Base-by-base conservation (phyloP, 768 basidiomycete genomes). In the Mycena galopus region DNA sequence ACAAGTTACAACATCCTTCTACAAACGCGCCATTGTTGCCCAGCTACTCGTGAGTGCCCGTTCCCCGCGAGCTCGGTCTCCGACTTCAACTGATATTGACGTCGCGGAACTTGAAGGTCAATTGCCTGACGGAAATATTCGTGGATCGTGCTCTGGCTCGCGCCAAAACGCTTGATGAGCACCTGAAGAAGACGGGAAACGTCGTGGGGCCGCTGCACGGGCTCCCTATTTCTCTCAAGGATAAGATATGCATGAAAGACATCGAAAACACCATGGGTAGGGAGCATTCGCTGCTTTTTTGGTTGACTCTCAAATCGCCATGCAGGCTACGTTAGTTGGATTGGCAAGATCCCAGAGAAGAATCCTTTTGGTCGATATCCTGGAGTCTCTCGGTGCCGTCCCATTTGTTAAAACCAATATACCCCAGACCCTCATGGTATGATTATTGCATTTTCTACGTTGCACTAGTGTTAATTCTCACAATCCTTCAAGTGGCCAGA, bases 71-170 rank as follows among this genome's bases (percentile, higher is more conserved):
- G 29, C 59, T n/a, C 32, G 53, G 19, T 5, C 11, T 51, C 23
- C 9, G 51, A 7, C 21, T 35, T 65, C 32, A 8, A 19, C 44
- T 47, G n/a, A 21, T 19, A 8, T 37, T 60, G 29, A 78, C 72
- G 33, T 71, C 50, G 25, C 44, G 12, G 12, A 2, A 9, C 27
- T 11, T n/a, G 56, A 76, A 94, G 93, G 90, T 90, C 7, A 95
- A 95, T 74, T 95, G 95, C 78, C 78, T 96, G 42, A 95, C 94
- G 0, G 94, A 95, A 79, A 90, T 94, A n/a, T 94, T 93, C 76
- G 87, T 94, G 62, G 92, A 95, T 27, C 85, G 87, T 6, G 95
- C 93, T 0, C 82, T 94, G 5, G 82, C 80, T 17, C 85, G 90
- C 12, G 95, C 95, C 2, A 80, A 85, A 19, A 86, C 90, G 77